These are phyloP conservation scores for Phytopythium vexans DNA, from an alignment of 352 stramenopile species.

Conservation along the genomic window DNA sequence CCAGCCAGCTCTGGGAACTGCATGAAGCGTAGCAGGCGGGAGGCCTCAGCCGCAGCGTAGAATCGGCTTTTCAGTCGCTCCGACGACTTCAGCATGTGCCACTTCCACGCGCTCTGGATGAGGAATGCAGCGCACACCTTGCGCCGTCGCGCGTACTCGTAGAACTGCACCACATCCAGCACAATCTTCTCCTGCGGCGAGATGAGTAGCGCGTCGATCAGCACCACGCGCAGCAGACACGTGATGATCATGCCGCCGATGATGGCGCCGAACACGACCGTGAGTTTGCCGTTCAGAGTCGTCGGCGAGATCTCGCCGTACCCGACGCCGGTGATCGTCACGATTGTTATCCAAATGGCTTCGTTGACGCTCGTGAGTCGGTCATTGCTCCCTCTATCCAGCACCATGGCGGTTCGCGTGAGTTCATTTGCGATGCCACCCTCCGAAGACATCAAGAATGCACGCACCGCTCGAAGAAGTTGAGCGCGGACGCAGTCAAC, in stretches of 20 bases:
- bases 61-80: conserved; percentile 24
- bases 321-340: conserved; percentile 60
- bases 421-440: background rate
- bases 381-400: conserved; percentile 36
- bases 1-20: conserved; percentile 23
- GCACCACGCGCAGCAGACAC: conserved; percentile 52
- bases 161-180: conserved; percentile 58
- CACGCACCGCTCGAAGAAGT: conserved; percentile 52
- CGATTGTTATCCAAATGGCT: conserved; percentile 62
- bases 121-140: conserved; percentile 40
- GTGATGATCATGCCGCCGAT: conserved; percentile 56
- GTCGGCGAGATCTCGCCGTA: conserved; percentile 51
- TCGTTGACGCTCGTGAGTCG: conserved; percentile 39
- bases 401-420: background rate
- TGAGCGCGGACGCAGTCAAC: conserved; percentile 48
- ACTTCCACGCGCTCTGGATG: conserved; percentile 42
- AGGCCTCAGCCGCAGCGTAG: conserved; percentile 44
- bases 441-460: background rate
- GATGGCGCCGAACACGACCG: conserved; percentile 54
- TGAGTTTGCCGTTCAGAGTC: conserved; percentile 52
- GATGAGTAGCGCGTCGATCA: conserved; percentile 54
- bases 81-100: conserved; percentile 12
- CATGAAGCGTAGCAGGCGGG: conserved; percentile 48
- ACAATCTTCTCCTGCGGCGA: conserved; percentile 55
- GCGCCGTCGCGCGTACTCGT: conserved; percentile 39